Evolutionary conservation across 2,329 filamentous ascomycete genomes (phyloP), one percentile per base, ranked within the genome.

Genomic region (Pleomassaria siparia): DNA sequence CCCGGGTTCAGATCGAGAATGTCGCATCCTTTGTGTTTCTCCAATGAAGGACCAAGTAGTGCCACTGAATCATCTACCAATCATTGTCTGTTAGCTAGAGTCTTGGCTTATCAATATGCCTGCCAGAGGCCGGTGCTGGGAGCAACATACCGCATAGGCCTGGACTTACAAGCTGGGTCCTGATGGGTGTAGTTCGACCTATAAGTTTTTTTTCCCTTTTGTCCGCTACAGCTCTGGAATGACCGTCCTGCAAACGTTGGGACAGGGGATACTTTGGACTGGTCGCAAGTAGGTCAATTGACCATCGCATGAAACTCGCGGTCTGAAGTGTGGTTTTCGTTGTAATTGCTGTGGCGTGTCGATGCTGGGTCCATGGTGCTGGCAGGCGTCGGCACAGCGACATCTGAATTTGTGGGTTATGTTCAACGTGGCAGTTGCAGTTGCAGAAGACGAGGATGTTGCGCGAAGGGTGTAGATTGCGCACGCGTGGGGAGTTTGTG

Each of bases 1-100:
- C 91, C 91, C 0, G 92, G 92, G 67, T 91, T 89, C 46, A 96
- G 75, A 64, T 97, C 92, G 59, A 99, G 76, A 36, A 97, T 80
- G 60, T 95, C 91, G 71, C 91, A 91, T 44, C 89, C 88, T 41
- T 77, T 74, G 68, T 94, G 86, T 36, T 83, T 80, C 26, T 82
- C 74, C 15, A 97, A 78, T 2, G 83, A 84, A 1, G 81, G 79
- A 2, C 80, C 82, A n/a, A 95, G 73, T 50, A 88, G 88, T 6
- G 81, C 66, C 37, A 95, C 59, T 12, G 88, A 74, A 58, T 92
- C 85, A 62, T 90, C 87, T 85, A 46, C 32, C 32, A 36, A 18
- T 21, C 2, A 32, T 11, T 52, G 45, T 25, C 11, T 15, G 21
- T 35, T 21, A 39, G 24, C 21, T 16, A 13, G 10, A n/a, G n/a